Conservation (phyloP, 2,329 filamentous ascomycete genomes). For the Sclerotinia glacialis region DNA sequence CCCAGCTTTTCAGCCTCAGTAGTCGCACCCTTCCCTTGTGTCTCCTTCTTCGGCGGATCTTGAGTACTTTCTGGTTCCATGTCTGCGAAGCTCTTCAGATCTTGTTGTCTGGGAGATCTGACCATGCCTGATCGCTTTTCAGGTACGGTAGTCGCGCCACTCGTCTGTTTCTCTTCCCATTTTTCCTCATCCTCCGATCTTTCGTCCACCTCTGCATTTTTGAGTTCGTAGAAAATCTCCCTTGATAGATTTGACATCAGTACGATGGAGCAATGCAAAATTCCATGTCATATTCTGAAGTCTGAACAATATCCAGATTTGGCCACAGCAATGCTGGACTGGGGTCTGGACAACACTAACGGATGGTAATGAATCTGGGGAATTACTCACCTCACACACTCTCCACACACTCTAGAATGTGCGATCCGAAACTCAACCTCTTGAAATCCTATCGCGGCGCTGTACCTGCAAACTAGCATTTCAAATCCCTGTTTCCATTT, state of each 20-base stretch:
- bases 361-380: too few relatives aligned
- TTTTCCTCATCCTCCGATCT: background rate
- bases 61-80: background rate
- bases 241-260: too few relatives aligned
- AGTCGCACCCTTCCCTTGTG: background rate
- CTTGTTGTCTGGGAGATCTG: background rate
- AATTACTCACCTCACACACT: background rate
- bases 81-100: background rate
- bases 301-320: background rate
- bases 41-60: background rate
- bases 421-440: background rate
- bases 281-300: too few relatives aligned
- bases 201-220: too few relatives aligned
- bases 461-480: background rate
- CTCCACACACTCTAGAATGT: background rate
- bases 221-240: too few relatives aligned
- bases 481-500: background rate
- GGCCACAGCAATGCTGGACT: too few relatives aligned
- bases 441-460: background rate
- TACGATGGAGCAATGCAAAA: too few relatives aligned
- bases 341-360: background rate
- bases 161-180: background rate
- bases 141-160: too few relatives aligned
- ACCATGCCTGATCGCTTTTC: background rate
- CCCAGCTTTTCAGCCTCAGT: background rate